Percentiles rank a stretch among this genome's conserved stretches.
Conservation (phyloP, 352 stramenopile species). For the Phytophthora megakarya region DNA sequence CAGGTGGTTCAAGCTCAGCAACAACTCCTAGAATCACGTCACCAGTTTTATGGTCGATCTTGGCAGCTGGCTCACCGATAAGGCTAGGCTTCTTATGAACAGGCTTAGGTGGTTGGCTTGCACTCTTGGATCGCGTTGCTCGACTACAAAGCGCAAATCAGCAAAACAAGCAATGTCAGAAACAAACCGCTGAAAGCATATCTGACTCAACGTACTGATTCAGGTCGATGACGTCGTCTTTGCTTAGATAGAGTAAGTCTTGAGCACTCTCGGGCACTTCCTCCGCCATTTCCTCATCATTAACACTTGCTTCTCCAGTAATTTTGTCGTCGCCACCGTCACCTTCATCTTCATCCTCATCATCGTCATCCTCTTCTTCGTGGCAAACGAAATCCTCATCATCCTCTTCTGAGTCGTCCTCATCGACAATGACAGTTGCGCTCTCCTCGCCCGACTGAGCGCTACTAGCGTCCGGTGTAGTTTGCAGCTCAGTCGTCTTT, state of each 20-base stretch:
- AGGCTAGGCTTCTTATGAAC: conserved; percentile 24
- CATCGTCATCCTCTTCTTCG: conserved; percentile 35
- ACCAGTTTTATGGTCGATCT: conserved; percentile 35
- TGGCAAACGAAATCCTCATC: conserved; percentile 57
- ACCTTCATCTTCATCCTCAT: conserved; percentile 22
- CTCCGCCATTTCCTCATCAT: conserved; percentile 34
- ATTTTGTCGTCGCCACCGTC: conserved; percentile 20
- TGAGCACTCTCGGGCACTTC: conserved; percentile 43
- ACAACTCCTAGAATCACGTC: conserved; percentile 58
- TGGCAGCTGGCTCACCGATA: conserved; percentile 52
- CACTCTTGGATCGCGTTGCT: conserved; percentile 35
- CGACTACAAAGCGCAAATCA: conserved; percentile 22
- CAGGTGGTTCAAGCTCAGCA: conserved; percentile 38
- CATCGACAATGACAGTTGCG: conserved; percentile 16
- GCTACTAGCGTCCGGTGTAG: conserved; percentile 17
- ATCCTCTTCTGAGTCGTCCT: conserved; percentile 55
- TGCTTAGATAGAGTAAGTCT: conserved; percentile 55
- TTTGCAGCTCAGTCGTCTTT: conserved; percentile 40
- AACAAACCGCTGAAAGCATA: background rate
- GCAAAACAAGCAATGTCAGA: conserved; percentile 12
- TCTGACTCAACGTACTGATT: conserved; percentile 44
- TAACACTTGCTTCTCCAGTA: background rate
- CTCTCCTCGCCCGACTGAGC: conserved; percentile 32
- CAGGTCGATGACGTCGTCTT: conserved; percentile 55
- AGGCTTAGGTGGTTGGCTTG: conserved; percentile 12